These are phyloP conservation scores for Brassica rapa DNA, from an alignment of 345 rosid species.

Conservation along the genomic window DNA sequence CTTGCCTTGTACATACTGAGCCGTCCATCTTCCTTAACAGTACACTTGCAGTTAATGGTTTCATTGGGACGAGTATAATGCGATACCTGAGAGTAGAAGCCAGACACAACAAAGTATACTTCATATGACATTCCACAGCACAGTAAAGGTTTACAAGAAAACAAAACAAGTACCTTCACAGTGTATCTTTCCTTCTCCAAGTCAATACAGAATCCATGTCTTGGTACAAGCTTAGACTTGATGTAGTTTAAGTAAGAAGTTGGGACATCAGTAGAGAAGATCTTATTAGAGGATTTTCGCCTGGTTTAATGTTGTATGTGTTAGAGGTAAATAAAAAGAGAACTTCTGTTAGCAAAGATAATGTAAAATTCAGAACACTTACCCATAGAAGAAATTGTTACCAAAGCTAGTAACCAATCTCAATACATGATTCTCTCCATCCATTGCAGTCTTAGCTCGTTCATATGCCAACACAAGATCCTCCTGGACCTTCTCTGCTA, in stretches of 20 bases:
- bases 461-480: slow-evolving; percentile 54
- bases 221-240: slow-evolving; percentile 42
- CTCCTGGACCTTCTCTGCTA: slow-evolving; percentile 53
- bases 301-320: slow-evolving; percentile 9
- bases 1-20: slow-evolving; percentile 62
- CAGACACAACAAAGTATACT: slow-evolving; percentile 11
- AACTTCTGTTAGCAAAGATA: slow-evolving; percentile 3
- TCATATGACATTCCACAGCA: slow-evolving; percentile 24
- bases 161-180: slow-evolving; percentile 52
- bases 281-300: slow-evolving; percentile 32
- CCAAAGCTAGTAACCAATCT: slow-evolving; percentile 63
- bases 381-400: slow-evolving; percentile 52
- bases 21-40: slow-evolving; percentile 43
- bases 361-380: slow-evolving; percentile 31
- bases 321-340: not conserved
- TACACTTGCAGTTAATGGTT: slow-evolving; percentile 61
- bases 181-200: slow-evolving; percentile 53
- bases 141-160: slow-evolving; percentile 34
- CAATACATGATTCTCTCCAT: slow-evolving; percentile 26
- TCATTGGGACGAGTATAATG: slow-evolving; percentile 32
- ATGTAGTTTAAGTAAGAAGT: slow-evolving; percentile 44
- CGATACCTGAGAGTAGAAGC: slow-evolving; percentile 47
- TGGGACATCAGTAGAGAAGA: slow-evolving; percentile 49
- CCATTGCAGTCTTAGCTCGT: slow-evolving; percentile 35
- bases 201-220: slow-evolving; percentile 43